Base-by-base conservation (phyloP, 306 rosid species). In the Erythrophleum fordii region DNA sequence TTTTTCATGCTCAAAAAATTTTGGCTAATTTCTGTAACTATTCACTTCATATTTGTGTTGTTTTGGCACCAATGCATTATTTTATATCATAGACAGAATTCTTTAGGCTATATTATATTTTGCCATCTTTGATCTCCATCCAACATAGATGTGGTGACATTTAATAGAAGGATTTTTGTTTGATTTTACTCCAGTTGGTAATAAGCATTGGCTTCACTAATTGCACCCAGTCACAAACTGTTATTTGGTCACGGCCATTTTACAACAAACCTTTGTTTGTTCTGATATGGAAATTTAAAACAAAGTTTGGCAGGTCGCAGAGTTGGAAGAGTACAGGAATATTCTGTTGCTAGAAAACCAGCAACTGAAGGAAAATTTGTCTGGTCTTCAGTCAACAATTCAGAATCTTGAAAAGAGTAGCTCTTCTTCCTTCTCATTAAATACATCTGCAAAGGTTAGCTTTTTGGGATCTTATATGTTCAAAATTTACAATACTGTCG, bases 251-350 rank as follows among this genome's bases (percentile, higher is more conserved):
- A 78, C 51, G 77, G 68, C 66, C 77, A 73, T 74, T 80, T 73
- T 78, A 72, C 79, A 66, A 39, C 69, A 83, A 46, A 53, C 78
- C 66, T 69, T 77, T 82, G 80, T 83, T 91, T 87, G 83, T 86
- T 90, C 97, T 95, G 92, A 95, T 93, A 73, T 77, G 90, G 94
- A 85, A 85, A 89, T 91, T 91, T 86, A 92, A 94, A 86, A 83
- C 88, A 88, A 93, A 93, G 94, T 87, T 80, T 88, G 91, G 89
- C 99, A 95, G 99, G 94, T 93, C 85, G 85, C 83, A 82, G 92
- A 86, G 86, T 88, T 91, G 89, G 96, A 91, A 77, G 89, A 88
- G 72, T 85, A 88, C 80, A 89, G 85, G 86, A 73, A 77, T 80
- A 84, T 42, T 82, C 86, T 86, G 81, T 80, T 85, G 55, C 89